A percentile compares a stretch with the other conserved stretches of the same genome.
Conservation (phyloP, 2,329 filamentous ascomycete genomes). For the Xylariaceae sp. region DNA sequence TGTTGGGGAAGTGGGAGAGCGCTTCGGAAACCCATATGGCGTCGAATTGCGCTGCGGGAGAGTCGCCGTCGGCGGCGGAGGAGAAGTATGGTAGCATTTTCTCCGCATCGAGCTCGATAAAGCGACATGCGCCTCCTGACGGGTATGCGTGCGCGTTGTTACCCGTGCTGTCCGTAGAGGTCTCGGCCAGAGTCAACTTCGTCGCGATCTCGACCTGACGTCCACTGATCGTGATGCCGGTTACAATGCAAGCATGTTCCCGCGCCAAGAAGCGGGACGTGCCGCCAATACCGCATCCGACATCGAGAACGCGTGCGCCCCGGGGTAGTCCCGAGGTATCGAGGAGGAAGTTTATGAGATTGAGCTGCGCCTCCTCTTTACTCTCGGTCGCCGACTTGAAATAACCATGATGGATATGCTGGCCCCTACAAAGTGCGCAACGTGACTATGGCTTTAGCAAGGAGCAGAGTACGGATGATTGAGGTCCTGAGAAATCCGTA, state of each 20-base stretch:
- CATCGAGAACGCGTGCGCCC: constrained; percentile 47
- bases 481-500: constrained; percentile 28
- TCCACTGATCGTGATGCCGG: constrained; percentile 55
- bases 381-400: constrained; percentile 46
- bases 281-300: constrained; percentile 57
- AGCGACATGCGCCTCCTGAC: constrained; percentile 39
- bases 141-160: constrained; percentile 5
- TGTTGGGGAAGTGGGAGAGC: constrained; percentile 55
- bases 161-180: not conserved
- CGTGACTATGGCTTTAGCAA: constrained; percentile 4
- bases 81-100: constrained; percentile 52
- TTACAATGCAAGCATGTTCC: constrained; percentile 47
- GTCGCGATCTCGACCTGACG: constrained; percentile 55
- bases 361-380: constrained; percentile 54
- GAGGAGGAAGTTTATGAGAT: constrained; percentile 52
- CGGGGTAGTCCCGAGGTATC: constrained; percentile 39
- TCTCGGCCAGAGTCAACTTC: constrained; percentile 40
- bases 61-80: constrained; percentile 21
- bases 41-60: constrained; percentile 38
- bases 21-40: constrained; percentile 59
- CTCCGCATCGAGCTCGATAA: constrained; percentile 57
- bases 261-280: constrained; percentile 52
- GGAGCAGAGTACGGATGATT: not conserved
- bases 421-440: constrained; percentile 42
- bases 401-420: constrained; percentile 60